phyloP scores from a whole-genome alignment of 768 basidiomycete genomes.

The Suillus luteus region DNA sequence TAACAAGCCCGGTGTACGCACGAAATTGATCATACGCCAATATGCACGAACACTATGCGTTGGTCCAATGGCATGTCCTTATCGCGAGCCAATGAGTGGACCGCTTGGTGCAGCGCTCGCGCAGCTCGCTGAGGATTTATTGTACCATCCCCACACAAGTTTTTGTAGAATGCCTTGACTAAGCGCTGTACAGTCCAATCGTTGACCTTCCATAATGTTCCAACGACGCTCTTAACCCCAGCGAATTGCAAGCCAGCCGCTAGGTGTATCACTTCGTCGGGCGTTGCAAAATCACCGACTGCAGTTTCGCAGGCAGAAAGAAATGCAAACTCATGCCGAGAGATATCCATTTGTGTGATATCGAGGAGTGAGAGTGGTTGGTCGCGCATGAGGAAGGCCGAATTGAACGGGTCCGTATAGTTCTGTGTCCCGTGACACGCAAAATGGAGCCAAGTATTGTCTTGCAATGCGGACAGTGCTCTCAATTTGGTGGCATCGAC shows the following conservation, averaged over 20 bases:
- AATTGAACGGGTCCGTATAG: conserved; percentile 15
- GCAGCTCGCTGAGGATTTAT: conserved; percentile 13
- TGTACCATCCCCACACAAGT: neutral
- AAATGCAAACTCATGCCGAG: conserved; percentile 10
- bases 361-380: conserved; percentile 9
- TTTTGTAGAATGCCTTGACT: conserved; percentile 6
- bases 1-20: neutral
- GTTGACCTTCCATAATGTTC: conserved; percentile 23
- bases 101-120: conserved; percentile 5
- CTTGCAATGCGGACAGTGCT: neutral
- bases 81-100: neutral
- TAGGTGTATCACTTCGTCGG: conserved; percentile 25
- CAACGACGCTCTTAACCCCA: conserved; percentile 24
- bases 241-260: conserved; percentile 25
- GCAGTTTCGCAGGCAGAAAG: conserved; percentile 25
- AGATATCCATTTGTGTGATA: conserved; percentile 4
- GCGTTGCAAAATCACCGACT: neutral
- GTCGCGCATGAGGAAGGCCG: conserved; percentile 8
- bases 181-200: conserved; percentile 1
- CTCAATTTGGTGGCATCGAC: neutral
- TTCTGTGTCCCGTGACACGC: conserved; percentile 21
- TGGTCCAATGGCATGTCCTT: conserved; percentile 4
- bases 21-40: conserved; percentile 6
- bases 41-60: conserved; percentile 13
- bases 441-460: conserved; percentile 20